Percentiles rank a stretch among this genome's conserved stretches.
These are phyloP conservation scores for Priceomyces fermenticarens DNA, from an alignment of 805 yeast species.

Conservation along the genomic window DNA sequence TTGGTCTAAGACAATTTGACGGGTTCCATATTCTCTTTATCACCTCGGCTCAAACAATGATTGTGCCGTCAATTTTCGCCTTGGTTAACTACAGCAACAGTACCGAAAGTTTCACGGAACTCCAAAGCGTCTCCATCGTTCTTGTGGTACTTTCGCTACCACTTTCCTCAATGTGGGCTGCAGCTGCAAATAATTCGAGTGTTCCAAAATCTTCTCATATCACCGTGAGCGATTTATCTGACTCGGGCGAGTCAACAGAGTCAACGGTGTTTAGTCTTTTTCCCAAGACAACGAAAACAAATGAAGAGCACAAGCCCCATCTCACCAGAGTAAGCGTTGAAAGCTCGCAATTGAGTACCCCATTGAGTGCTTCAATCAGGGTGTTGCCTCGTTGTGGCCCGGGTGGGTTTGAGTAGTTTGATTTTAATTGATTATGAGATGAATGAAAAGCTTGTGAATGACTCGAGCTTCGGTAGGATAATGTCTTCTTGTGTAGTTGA, in stretches of 20 bases:
- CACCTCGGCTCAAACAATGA: slow-evolving; percentile 78
- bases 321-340: too few relatives aligned
- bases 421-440: not conserved
- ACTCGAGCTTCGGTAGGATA: too few relatives aligned
- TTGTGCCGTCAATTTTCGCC: slow-evolving; percentile 71
- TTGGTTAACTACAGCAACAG: slow-evolving; percentile 44
- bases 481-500: too few relatives aligned
- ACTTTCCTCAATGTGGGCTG: slow-evolving; percentile 86
- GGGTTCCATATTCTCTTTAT: slow-evolving; percentile 76
- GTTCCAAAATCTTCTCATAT: slow-evolving; percentile 17
- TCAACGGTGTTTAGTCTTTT: slow-evolving; percentile 4
- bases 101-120: slow-evolving; percentile 34
- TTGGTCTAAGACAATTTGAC: slow-evolving; percentile 83
- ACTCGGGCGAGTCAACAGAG: slow-evolving; percentile 1
- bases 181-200: slow-evolving; percentile 52
- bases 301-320: not conserved
- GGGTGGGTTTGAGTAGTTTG: not conserved
- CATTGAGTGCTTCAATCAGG: slow-evolving; percentile 1
- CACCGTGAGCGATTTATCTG: slow-evolving; percentile 2
- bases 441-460: too few relatives aligned
- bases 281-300: slow-evolving; percentile 8
- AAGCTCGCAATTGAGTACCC: not conserved
- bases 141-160: slow-evolving; percentile 75
- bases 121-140: slow-evolving; percentile 52
- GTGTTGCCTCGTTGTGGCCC: not conserved